Evolutionary conservation across 805 yeast species (phyloP), one percentile per base, ranked within the genome.

Genomic region (Cyberlindnera nakhonratchasimensis): DNA sequence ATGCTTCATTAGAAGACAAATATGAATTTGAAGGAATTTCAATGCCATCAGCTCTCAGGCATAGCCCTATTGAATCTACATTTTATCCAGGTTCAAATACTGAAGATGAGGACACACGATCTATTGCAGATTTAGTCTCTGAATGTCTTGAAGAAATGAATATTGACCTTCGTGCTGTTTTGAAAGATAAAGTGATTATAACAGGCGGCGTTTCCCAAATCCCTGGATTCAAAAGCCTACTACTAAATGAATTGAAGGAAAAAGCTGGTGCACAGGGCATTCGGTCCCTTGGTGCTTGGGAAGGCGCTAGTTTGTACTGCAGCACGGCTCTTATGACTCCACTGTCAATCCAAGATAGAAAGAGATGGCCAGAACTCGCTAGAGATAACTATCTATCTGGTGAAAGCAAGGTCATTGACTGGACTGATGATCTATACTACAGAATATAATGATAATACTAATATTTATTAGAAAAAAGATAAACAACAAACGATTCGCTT

Each of bases 251-350:
- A 16, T 22, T 57, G 1, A 20, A 46, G 6, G 29, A 30, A 9
- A 25, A 12, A 2, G 20, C 36, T 1, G 38, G 29, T 11, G 40
- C 23, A 7, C 37, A 29, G 12, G 43, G 44, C 1, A 49, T 57
- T 2, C 38, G 36, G 9, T 29, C 54, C 1, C 30, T 55, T 22
- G 61, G 59, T 1, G 34, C 60, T 1, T 58, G 59, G 59, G 43
- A 48, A 26, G 62, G 62, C 6, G 50, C 59, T 3, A 57, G 62
- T 33, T 38, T 58, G 2, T 58, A 54, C 30, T 46, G 57, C 20
- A 51, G 60, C 16, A 52, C 59, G 1, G 34, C 54, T 0, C 35
- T 51, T 4, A 46, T 48, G 55, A 36, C 55, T 5, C 37, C 52
- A 6, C 26, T 39, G 6, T 21, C 45, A 2, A 17, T 45, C 14